Evolutionary conservation across 345 rosid species (phyloP), one percentile per base, ranked within the genome.

Genomic region (Garcia nutans): DNA sequence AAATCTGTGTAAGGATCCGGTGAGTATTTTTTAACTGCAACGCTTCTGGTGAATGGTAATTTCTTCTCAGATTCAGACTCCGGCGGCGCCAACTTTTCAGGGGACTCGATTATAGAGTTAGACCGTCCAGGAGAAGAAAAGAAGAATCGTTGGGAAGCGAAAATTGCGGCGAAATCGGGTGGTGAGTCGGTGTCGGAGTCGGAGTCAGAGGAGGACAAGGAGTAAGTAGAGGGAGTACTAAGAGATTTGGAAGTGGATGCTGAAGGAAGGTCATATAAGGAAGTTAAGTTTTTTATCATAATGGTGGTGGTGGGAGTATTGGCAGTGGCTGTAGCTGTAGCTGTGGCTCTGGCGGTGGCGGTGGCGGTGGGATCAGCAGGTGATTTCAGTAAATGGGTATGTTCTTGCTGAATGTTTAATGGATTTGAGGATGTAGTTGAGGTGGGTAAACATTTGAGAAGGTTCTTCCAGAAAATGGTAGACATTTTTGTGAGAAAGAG

Each of bases 131-230:
- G 99, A 22, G 96, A 93, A 77, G 99, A 90, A 88, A 89, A 87
- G 84, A 95, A 95, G 84, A 94, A 90, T 75, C 97, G 95, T n/a
- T 82, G 92, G 57, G 98, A 92, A 70, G 97, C 95, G n/a, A 85
- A 87, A 20, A 88, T 77, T 65, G 95, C 78, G 70, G 97, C 80
- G 65, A 94, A 76, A 80, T 94, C 96, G 5, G 88, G 91, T 0
- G 84, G 84, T 0, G 83, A 76, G 52, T 77, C 76, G 62, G 78
- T 10, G 20, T 79, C 83, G 50, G 82, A 76, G 37, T 68, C 84
- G 3, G 87, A 80, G 73, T 78, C 65, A 28, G 88, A 77, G 77
- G 86, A 79, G 26, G 81, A 68, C 72, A 84, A 65, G 58, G 88
- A 76, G 52, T 80, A 74, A 15, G 82, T 68, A 69, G 88, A 82